phyloP scores from a whole-genome alignment of 495 filamentous ascomycete genomes.

The Aspergillus nidulans region DNA sequence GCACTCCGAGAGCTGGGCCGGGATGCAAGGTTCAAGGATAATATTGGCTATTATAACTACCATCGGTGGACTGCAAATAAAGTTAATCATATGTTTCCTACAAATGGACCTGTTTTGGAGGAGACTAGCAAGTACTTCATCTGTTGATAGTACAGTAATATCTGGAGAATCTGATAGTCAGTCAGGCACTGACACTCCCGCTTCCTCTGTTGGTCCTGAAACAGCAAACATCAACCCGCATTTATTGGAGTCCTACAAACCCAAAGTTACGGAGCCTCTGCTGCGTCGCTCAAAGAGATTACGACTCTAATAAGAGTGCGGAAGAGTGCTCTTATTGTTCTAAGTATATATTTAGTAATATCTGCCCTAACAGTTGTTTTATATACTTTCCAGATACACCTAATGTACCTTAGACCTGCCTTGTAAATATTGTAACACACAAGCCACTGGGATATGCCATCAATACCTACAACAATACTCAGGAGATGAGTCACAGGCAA shows the following conservation, averaged over 20 bases:
- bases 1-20: conserved; percentile 2
- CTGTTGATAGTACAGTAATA: not conserved
- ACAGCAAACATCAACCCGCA: not conserved
- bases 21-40: conserved; percentile 22
- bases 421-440: no score
- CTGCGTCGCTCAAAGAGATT: conserved; percentile 3
- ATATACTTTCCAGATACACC: no score
- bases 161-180: not conserved
- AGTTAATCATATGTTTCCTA: conserved; percentile 25
- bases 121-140: not conserved
- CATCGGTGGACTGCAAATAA: conserved; percentile 28
- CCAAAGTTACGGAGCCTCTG: not conserved
- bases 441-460: no score
- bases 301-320: not conserved
- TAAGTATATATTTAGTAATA: no score
- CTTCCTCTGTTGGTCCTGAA: conserved; percentile 1
- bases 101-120: not conserved
- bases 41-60: conserved; percentile 32
- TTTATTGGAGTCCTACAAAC: not conserved
- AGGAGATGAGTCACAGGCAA: no score
- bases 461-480: no score
- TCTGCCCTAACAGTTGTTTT: no score
- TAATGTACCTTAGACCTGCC: no score
- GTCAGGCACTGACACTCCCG: conserved; percentile 1
- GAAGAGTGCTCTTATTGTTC: not conserved